A percentile compares a stretch with the other conserved stretches of the same genome.
Evolutionary conservation across 768 basidiomycete genomes (phyloP).

Genomic region (Leccinum truebloodii): DNA sequence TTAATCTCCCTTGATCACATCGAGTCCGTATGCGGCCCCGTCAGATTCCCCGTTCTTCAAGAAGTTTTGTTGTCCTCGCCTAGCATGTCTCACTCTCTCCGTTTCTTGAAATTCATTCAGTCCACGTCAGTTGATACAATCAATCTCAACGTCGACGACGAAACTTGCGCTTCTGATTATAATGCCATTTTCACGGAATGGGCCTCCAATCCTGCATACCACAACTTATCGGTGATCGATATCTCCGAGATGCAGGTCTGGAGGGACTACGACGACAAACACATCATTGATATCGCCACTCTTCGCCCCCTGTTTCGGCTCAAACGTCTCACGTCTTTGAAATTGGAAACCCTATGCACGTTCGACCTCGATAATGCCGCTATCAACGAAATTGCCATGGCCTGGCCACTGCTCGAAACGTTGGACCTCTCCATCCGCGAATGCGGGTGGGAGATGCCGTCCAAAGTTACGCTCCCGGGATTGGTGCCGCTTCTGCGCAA

Average conservation of each 20-base stretch:
- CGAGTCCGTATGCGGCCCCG: constrained; percentile 15
- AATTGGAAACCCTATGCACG: constrained; percentile 32
- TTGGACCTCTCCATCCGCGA: constrained; percentile 31
- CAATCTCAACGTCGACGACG: constrained; percentile 34
- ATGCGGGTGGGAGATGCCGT: constrained; percentile 33
- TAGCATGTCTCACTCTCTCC: constrained; percentile 24
- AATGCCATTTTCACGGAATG: constrained; percentile 24
- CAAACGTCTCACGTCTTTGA: constrained; percentile 22
- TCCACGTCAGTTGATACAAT: constrained; percentile 32
- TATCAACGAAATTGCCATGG: constrained; percentile 26
- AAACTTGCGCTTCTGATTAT: constrained; percentile 30
- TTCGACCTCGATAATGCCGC: constrained; percentile 26
- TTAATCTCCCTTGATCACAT: constrained; percentile 23
- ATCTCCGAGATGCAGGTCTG: constrained; percentile 34
- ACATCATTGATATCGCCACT: constrained; percentile 27
- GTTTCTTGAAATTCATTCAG: constrained; percentile 28
- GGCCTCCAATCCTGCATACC: constrained; percentile 26
- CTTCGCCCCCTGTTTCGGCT: constrained; percentile 30
- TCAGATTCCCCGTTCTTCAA: constrained; percentile 24
- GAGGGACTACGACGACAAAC: constrained; percentile 32
- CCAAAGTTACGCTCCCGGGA: constrained; percentile 28
- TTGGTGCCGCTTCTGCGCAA: constrained; percentile 22
- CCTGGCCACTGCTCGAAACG: constrained; percentile 31
- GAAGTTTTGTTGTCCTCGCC: constrained; percentile 26
- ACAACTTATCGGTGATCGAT: constrained; percentile 27